Base-by-base conservation (phyloP, 2,329 filamentous ascomycete species). In the Blastomyces parvus region DNA sequence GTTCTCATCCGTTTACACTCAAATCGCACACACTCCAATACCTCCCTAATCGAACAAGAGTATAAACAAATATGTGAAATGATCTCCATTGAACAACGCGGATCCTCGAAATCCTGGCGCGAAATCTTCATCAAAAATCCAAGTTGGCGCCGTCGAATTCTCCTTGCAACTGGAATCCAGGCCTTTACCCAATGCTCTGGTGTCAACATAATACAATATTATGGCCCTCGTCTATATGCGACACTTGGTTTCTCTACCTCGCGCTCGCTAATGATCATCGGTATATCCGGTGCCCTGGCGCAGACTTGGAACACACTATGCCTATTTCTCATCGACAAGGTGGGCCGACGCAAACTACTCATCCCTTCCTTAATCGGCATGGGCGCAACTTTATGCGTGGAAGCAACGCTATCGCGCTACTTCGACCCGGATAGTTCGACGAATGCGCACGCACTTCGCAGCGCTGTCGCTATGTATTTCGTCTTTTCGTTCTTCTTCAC, bases 191-290 rank as follows among this genome's bases (percentile, higher is more conserved):
- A 79, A 48, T 73, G 79, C 3, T 79, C 77, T 30, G 80, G 80
- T 11, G 78, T 79, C 63, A 81, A 80, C 56, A 75, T 80, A 7
- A 79, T 80, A 59, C 75, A 78, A 59, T 78, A 76, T 64, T 79
- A 80, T 55, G 74, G 76, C 2, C 72, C 76, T 0, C 71, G 75
- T 0, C 77, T 82, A 44, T 81, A 81, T 66, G 69, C 71, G 14
- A 73, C 77, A 3, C 73, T 82, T 0, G 78, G 79, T 7, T 77
- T 82, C 52, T 69, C 72, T 1, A 78, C 74, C 0, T 75, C 75
- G 8, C 78, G 74, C 0, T 79, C 80, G 0, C 74, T 83, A 3
- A 77, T 82, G 73, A 80, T 83, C 58, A 78, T 81, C 64, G 81
- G 80, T 3, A 77, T 83, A 65, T 80, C 76, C 67, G 80, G 80